phyloP scores from a whole-genome alignment of 257 asterid genomes.

The Verbena officinalis region DNA sequence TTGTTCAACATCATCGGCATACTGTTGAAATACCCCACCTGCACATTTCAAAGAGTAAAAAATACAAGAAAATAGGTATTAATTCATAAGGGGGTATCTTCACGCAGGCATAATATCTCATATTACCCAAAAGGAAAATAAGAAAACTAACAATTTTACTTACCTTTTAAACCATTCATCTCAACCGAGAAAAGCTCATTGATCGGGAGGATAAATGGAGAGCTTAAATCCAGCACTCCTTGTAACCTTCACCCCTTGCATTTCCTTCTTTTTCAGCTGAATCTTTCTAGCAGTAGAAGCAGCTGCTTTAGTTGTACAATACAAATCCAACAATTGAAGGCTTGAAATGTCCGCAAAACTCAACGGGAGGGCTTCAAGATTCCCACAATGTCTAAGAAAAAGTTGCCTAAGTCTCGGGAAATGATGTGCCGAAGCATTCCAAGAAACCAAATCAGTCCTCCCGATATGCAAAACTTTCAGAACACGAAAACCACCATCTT shows the following conservation, averaged over 20 bases:
- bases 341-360: slow-evolving; percentile 45
- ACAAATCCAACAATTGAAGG: slow-evolving; percentile 42
- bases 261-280: slow-evolving; percentile 28
- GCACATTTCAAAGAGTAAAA: background rate
- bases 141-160: background rate
- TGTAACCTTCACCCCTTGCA: slow-evolving; percentile 13
- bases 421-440: slow-evolving; percentile 45
- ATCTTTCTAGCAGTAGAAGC: slow-evolving; percentile 43
- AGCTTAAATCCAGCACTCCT: slow-evolving; percentile 40
- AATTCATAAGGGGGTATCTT: background rate
- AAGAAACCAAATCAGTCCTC: slow-evolving; percentile 43
- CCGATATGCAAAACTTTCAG: slow-evolving; percentile 41
- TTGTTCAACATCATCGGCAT: slow-evolving; percentile 8
- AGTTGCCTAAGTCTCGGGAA: slow-evolving; percentile 46
- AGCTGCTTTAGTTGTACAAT: slow-evolving; percentile 37
- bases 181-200: slow-evolving; percentile 21
- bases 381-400: slow-evolving; percentile 39
- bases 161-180: slow-evolving; percentile 30
- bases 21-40: slow-evolving; percentile 7
- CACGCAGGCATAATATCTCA: background rate
- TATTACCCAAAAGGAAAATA: background rate
- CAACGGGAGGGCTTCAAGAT: slow-evolving; percentile 37
- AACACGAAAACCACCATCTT: slow-evolving; percentile 48
- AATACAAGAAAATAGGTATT: background rate
- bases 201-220: slow-evolving; percentile 56